These are phyloP conservation scores for Aspergillus costaricaensis DNA, from an alignment of 2,329 filamentous ascomycete species.

Conservation along the genomic window DNA sequence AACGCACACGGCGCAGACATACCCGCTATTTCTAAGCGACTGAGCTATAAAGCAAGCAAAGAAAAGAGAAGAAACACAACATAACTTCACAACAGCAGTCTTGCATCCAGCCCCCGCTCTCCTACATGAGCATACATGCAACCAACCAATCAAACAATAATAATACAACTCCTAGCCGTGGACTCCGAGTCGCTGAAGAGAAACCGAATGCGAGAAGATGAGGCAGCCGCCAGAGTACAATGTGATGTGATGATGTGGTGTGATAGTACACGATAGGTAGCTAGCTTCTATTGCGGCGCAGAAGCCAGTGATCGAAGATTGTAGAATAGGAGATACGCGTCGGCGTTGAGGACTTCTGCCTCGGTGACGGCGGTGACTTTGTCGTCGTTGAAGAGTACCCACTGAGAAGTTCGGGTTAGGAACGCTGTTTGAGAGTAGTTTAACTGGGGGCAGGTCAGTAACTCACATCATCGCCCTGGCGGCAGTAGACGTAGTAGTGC, in stretches of 20 bases:
- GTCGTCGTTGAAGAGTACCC: slow-evolving; percentile 96
- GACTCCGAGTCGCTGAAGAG: slow-evolving; percentile 16
- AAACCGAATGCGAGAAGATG: slow-evolving; percentile 10
- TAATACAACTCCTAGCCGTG: slow-evolving; percentile 14
- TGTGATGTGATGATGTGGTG: background rate
- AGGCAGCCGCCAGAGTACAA: background rate
- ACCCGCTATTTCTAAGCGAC: background rate
- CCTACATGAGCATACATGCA: slow-evolving; percentile 3
- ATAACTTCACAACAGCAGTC: too few species aligned
- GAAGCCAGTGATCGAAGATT: slow-evolving; percentile 39
- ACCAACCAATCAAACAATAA: background rate
- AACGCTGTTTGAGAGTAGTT: background rate
- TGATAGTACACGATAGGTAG: background rate
- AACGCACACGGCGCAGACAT: background rate
- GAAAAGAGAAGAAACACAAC: background rate
- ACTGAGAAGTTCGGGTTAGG: slow-evolving; percentile 53
- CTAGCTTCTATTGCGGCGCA: slow-evolving; percentile 12
- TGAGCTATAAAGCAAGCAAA: background rate
- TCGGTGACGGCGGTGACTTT: slow-evolving; percentile 82
- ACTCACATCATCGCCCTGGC: slow-evolving; percentile 71
- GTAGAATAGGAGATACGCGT: slow-evolving; percentile 92
- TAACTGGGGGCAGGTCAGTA: background rate
- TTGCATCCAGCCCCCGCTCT: slow-evolving; percentile 10
- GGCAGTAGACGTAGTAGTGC: slow-evolving; percentile 87
- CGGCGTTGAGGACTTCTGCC: slow-evolving; percentile 79